phyloP scores from a whole-genome alignment of 2,329 filamentous ascomycete genomes.

The Cercospora sp. region DNA sequence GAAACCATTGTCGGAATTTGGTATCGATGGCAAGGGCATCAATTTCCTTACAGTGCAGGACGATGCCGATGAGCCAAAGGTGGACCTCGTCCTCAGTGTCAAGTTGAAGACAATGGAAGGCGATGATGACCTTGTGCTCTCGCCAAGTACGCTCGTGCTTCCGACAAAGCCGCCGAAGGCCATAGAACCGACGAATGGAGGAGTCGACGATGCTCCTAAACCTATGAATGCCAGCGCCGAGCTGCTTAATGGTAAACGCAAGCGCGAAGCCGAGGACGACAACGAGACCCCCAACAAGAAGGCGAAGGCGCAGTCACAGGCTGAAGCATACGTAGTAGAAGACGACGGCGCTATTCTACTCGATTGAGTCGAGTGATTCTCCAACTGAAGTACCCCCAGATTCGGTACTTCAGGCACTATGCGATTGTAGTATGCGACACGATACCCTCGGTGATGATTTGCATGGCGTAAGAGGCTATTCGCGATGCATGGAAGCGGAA shows the following conservation, averaged over 20 bases:
- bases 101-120: constrained; percentile 15
- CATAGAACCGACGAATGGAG: constrained; percentile 20
- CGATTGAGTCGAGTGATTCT: constrained; percentile 26
- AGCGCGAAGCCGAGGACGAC: constrained; percentile 33
- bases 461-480: constrained; percentile 6
- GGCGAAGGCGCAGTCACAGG: constrained; percentile 31
- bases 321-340: constrained; percentile 28
- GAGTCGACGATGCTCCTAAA: constrained; percentile 10
- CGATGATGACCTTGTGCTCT: constrained; percentile 21
- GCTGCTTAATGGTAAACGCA: constrained; percentile 27
- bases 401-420: background rate
- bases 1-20: constrained; percentile 77
- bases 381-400: background rate
- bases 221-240: constrained; percentile 10
- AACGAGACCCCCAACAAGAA: constrained; percentile 25
- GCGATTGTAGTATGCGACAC: constrained; percentile 2
- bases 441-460: constrained; percentile 12
- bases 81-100: constrained; percentile 70
- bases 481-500: constrained; percentile 11
- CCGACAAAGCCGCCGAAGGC: constrained; percentile 27
- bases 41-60: constrained; percentile 82
- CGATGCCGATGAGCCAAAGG: constrained; percentile 74
- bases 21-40: constrained; percentile 61
- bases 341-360: constrained; percentile 37
- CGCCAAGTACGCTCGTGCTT: constrained; percentile 24